phyloP scores from a whole-genome alignment of 345 rosid genomes.

The Tarenaya hassleriana region DNA sequence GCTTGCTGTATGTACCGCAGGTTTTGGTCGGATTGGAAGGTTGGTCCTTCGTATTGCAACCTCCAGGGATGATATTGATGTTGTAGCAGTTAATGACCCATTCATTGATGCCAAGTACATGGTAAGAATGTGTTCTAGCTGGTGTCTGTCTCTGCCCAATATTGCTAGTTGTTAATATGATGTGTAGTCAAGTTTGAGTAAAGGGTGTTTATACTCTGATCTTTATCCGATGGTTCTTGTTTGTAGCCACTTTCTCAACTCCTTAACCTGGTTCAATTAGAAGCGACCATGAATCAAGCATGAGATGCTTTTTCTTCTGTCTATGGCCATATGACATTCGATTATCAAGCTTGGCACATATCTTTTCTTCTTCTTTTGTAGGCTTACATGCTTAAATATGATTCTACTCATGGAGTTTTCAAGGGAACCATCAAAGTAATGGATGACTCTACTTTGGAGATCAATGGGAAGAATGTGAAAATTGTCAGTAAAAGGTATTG shows the following conservation, averaged over 20 bases:
- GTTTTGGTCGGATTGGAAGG: constrained; percentile 99
- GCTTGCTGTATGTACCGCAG: constrained; percentile 31
- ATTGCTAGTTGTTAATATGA: not conserved
- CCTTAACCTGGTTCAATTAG: not conserved
- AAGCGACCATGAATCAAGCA: constrained; percentile 5
- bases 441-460: constrained; percentile 81
- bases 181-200: not conserved
- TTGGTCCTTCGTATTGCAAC: constrained; percentile 87
- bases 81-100: constrained; percentile 95
- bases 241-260: not conserved
- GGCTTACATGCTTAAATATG: constrained; percentile 98
- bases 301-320: not conserved
- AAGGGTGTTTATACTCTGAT: not conserved
- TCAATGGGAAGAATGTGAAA: constrained; percentile 76
- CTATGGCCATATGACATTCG: not conserved
- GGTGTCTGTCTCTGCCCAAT: not conserved
- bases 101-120: constrained; percentile 89
- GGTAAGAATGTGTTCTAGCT: constrained; percentile 40
- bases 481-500: constrained; percentile 65
- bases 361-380: constrained; percentile 21
- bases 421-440: constrained; percentile 66
- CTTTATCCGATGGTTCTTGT: not conserved
- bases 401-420: constrained; percentile 91
- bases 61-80: constrained; percentile 80
- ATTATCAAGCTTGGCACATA: not conserved